Evolutionary conservation across 2,329 filamentous ascomycete species (phyloP).

Genomic region (Claviceps maximensis): DNA sequence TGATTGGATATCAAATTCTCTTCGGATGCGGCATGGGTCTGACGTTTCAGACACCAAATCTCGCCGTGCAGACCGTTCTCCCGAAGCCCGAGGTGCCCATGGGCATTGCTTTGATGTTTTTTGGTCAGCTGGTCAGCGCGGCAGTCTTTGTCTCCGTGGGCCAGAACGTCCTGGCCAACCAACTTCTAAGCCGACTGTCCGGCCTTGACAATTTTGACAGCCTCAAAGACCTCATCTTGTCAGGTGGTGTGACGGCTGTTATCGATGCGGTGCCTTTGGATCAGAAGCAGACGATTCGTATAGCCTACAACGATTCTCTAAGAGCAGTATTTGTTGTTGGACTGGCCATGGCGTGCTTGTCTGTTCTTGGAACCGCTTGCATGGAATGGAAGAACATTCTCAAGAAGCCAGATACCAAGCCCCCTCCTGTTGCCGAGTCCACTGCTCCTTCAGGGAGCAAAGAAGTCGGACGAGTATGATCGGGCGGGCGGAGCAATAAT

Average conservation of each 20-base stretch:
- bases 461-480: neutral
- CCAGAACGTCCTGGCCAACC: neutral
- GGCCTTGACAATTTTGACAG: neutral
- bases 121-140: constrained; percentile 11
- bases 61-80: constrained; percentile 44
- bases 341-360: neutral
- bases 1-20: constrained; percentile 48
- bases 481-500: neutral
- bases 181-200: neutral
- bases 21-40: constrained; percentile 45
- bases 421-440: neutral
- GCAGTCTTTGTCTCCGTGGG: neutral
- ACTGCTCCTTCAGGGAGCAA: neutral
- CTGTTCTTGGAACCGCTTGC: neutral
- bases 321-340: neutral
- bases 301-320: neutral
- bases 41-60: constrained; percentile 42
- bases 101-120: constrained; percentile 22
- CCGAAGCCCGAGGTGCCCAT: constrained; percentile 37
- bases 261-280: neutral
- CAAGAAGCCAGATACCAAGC: neutral
- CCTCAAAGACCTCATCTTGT: neutral
- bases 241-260: neutral
- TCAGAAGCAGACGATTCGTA: neutral
- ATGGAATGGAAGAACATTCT: constrained; percentile 2